Evolutionary conservation across 1,139 yeast species (phyloP).

Genomic region (Lodderomyces beijingensis): DNA sequence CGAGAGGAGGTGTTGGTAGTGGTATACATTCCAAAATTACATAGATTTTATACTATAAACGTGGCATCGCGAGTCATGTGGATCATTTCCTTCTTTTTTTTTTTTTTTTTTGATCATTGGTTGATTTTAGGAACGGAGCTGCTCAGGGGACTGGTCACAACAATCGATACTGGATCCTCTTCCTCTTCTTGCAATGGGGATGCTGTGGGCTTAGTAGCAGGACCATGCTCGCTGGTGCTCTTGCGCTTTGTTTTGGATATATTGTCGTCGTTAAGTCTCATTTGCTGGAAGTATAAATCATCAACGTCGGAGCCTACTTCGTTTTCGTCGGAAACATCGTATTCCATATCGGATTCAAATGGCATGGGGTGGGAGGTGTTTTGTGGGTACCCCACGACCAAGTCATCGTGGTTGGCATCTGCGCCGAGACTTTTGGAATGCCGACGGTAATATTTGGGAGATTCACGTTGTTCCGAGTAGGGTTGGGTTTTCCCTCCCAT

Average conservation of each 20-base stretch:
- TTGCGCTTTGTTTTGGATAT: slow-evolving; percentile 6
- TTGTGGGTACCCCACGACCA: slow-evolving; percentile 30
- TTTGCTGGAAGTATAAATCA: slow-evolving; percentile 11
- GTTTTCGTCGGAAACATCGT: slow-evolving; percentile 27
- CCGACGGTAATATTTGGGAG: slow-evolving; percentile 6
- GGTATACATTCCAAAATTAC: too few species aligned
- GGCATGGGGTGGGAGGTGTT: slow-evolving; percentile 18
- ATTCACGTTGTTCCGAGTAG: background rate
- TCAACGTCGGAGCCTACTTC: slow-evolving; percentile 14
- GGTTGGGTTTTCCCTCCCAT: background rate
- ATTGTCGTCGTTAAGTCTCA: slow-evolving; percentile 7
- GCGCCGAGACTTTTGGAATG: slow-evolving; percentile 9
- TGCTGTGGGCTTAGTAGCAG: background rate
- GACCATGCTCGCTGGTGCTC: background rate
- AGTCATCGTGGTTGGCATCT: slow-evolving; percentile 8
- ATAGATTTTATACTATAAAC: too few species aligned
- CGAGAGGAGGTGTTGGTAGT: too few species aligned
- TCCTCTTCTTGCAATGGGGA: slow-evolving; percentile 1
- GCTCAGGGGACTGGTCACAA: slow-evolving; percentile 24
- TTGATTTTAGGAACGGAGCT: slow-evolving; percentile 15
- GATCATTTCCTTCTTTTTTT: too few species aligned
- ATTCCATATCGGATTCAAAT: slow-evolving; percentile 29
- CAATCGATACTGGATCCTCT: slow-evolving; percentile 17
- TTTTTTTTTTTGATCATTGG: too few species aligned
- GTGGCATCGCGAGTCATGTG: too few species aligned